Evolutionary conservation across 768 basidiomycete genomes (phyloP).

Genomic region (Sarcodon aspratus): DNA sequence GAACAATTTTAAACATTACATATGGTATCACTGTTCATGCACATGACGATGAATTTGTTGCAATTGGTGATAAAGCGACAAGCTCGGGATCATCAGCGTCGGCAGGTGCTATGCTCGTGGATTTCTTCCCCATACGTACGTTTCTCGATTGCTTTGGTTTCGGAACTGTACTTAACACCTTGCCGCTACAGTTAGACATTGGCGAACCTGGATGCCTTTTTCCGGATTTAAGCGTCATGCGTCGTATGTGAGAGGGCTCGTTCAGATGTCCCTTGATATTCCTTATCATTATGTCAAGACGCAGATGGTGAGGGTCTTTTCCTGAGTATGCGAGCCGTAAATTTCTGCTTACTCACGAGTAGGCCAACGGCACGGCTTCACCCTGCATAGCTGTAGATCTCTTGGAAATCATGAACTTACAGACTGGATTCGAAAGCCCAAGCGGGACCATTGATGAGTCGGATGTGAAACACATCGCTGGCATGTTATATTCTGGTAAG

Average conservation of each 20-base stretch:
- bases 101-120: conserved; percentile 19
- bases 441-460: conserved; percentile 7
- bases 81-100: conserved; percentile 4
- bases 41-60: conserved; percentile 17
- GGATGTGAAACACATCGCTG: conserved; percentile 12
- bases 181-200: conserved; percentile 8
- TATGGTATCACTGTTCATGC: conserved; percentile 20
- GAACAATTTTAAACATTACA: conserved; percentile 18
- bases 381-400: not conserved
- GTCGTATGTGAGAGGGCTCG: conserved; percentile 3
- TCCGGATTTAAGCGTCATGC: conserved; percentile 12
- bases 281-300: conserved; percentile 12
- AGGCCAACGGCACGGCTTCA: conserved; percentile 10
- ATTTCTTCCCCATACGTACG: conserved; percentile 21
- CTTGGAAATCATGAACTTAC: not conserved
- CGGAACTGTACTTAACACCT: not conserved
- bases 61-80: conserved; percentile 14
- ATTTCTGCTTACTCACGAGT: not conserved
- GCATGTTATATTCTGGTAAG: conserved; percentile 11
- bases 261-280: conserved; percentile 4
- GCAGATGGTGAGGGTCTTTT: conserved; percentile 4
- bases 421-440: not conserved
- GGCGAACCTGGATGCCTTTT: conserved; percentile 13
- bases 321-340: not conserved
- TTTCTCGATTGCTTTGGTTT: not conserved